Evolutionary conservation across 2,329 filamentous ascomycete species (phyloP), one percentile per base, ranked within the genome.

Genomic region (Hypoxylon sp.): DNA sequence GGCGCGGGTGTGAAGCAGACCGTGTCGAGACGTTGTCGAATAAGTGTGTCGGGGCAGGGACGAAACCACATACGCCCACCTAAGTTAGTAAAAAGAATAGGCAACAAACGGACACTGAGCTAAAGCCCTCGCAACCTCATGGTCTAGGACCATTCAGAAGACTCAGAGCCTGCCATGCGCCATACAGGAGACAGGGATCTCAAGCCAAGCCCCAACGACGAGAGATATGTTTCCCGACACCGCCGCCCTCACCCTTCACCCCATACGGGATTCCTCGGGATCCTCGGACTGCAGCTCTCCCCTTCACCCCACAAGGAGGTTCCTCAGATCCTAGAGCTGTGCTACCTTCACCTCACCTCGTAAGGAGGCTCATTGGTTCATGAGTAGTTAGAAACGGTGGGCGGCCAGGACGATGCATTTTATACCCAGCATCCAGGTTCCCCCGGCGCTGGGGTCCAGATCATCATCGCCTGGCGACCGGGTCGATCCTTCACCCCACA

Each of bases 391-490:
- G n/a, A 62, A 53, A 55, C 62, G 71, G 72, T 73, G 66, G 73
- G 72, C 72, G 69, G 72, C 70, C 67, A 69, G 32, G 31, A 60
- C 42, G 39, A 51, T 70, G 69, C 62, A 70, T 73, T 72, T 70
- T 72, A 68, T 68, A 53, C 68, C 71, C 54, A 24, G 65, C 63
- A 29, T 37, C 64, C 65, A 2, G 42, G 55, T 60, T 44, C 58
- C 54, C 39, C 39, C 17, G 15, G 17, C 39, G 17, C 19, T 19
- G 55, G 72, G 67, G 52, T 73, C 69, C 72, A 71, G 62, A 72
- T 74, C 72, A 72, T 32, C 71, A 63, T 58, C 44, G 60, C 55
- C 55, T 66, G 68, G 70, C 67, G 65, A 58, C 63, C 61, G 56
- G 59, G n/a, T 61, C 48, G 57, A 59, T 54, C 67, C 60, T 42